These are phyloP conservation scores for Tieghemostelium lacteum DNA, from an alignment of 78 protist species.

Conservation along the genomic window DNA sequence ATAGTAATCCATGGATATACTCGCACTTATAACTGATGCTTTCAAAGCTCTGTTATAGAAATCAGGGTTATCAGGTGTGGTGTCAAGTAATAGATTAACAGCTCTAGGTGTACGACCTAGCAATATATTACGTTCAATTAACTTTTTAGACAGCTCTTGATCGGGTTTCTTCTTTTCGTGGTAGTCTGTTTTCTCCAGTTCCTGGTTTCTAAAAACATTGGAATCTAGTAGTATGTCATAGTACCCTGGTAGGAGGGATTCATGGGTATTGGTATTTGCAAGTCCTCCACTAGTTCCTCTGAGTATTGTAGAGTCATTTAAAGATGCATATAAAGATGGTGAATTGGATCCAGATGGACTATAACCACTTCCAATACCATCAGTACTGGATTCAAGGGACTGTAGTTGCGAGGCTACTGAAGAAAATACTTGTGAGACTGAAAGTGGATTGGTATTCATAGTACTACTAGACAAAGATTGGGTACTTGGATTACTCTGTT, in stretches of 20 bases:
- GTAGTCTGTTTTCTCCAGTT: slow-evolving; percentile 29
- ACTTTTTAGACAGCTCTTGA: neutral
- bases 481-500: neutral
- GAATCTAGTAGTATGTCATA: slow-evolving; percentile 45
- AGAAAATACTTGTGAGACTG: slow-evolving; percentile 20
- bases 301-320: neutral
- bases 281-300: neutral
- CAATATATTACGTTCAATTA: slow-evolving; percentile 41
- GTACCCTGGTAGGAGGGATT: slow-evolving; percentile 38
- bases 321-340: neutral
- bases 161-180: slow-evolving; percentile 61
- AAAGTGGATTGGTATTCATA: slow-evolving; percentile 1
- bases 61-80: slow-evolving; percentile 72
- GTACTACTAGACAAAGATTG: neutral
- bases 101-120: slow-evolving; percentile 48
- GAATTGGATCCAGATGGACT: slow-evolving; percentile 1
- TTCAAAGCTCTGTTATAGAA: slow-evolving; percentile 61
- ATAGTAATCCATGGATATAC: slow-evolving; percentile 40
- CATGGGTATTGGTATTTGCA: neutral
- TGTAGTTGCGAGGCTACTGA: slow-evolving; percentile 63
- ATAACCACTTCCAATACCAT: neutral
- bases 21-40: slow-evolving; percentile 64
- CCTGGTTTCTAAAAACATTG: neutral
- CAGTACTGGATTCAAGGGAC: neutral
- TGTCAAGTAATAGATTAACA: slow-evolving; percentile 29